phyloP scores from a whole-genome alignment of 306 rosid genomes.

The Chamaecrista fasciculata region DNA sequence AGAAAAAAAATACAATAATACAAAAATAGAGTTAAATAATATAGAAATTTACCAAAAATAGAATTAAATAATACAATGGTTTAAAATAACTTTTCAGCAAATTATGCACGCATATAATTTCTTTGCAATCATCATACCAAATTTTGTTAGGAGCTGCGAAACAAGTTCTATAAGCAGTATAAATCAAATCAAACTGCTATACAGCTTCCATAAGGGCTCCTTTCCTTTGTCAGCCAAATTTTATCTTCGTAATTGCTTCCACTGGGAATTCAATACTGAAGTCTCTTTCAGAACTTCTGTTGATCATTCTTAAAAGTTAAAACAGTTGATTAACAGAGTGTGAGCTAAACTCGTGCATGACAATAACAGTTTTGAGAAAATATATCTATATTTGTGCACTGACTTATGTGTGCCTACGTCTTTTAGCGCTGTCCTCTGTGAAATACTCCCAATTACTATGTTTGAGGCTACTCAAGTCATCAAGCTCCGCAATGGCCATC shows the following conservation, averaged over 20 bases:
- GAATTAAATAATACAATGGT: background rate
- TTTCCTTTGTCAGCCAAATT: slow-evolving; percentile 10
- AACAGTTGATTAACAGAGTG: slow-evolving; percentile 21
- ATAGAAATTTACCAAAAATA: background rate
- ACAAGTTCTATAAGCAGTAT: slow-evolving; percentile 7
- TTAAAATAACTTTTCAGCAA: slow-evolving; percentile 2
- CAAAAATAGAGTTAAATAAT: background rate
- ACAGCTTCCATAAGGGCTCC: slow-evolving; percentile 21
- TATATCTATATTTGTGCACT: background rate
- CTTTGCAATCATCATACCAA: slow-evolving; percentile 14
- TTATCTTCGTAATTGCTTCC: slow-evolving; percentile 13
- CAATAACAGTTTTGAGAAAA: no score
- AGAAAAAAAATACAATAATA: background rate
- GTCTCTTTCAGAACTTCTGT: slow-evolving; percentile 2
- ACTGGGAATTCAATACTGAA: slow-evolving; percentile 20
- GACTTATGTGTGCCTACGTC: slow-evolving; percentile 68
- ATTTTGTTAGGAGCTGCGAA: slow-evolving; percentile 15
- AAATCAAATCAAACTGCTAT: slow-evolving; percentile 4
- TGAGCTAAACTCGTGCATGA: no score
- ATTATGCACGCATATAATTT: slow-evolving; percentile 14
- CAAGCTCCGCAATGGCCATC: slow-evolving; percentile 89
- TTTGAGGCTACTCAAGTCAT: slow-evolving; percentile 74
- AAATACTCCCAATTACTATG: slow-evolving; percentile 66
- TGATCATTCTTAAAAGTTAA: slow-evolving; percentile 1
- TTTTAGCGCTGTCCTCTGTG: slow-evolving; percentile 61